Conservation (phyloP, 192 early-diverging fungal species). For the Entomortierella beljakovae region DNA sequence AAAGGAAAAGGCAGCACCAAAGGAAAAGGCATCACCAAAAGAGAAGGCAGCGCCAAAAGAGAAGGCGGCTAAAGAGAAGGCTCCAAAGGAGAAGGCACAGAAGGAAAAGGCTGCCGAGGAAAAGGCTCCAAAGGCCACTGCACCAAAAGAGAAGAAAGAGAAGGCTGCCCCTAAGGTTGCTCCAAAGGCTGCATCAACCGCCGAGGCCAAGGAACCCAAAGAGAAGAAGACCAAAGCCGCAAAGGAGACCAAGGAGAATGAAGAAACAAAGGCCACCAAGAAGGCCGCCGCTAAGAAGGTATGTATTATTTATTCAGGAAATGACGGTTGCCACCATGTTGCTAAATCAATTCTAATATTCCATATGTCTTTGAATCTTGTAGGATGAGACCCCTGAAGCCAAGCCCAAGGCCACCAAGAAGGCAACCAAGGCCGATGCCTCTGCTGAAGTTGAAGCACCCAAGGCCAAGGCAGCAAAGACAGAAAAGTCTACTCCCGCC, state of each 20-base stretch:
- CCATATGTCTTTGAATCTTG: background rate
- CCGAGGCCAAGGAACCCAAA: constrained; percentile 3
- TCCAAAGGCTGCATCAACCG: background rate
- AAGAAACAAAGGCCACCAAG: constrained; percentile 16
- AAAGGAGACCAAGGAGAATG: constrained; percentile 13
- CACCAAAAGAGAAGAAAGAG: constrained; percentile 25
- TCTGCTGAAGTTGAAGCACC: constrained; percentile 22
- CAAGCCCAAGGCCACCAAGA: constrained; percentile 50
- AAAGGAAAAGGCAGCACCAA: background rate
- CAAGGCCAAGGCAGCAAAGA: constrained; percentile 34
- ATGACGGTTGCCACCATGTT: too few relatives aligned
- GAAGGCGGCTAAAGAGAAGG: constrained; percentile 19
- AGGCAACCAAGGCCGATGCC: constrained; percentile 43
- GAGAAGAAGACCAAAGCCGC: constrained; percentile 13
- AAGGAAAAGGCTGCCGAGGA: constrained; percentile 10
- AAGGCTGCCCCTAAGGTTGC: constrained; percentile 24
- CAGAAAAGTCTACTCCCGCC: constrained; percentile 33
- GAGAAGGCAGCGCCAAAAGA: background rate
- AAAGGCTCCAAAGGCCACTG: constrained; percentile 20
- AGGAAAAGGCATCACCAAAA: background rate
- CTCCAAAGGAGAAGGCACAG: constrained; percentile 3
- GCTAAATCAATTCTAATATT: background rate
- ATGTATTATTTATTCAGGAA: background rate
- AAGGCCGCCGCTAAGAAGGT: constrained; percentile 27
- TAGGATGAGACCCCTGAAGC: constrained; percentile 41